A percentile compares a stretch with the other conserved stretches of the same genome.
These are phyloP conservation scores for Sclerotinia sclerotiorum DNA, from an alignment of 2,329 filamentous ascomycete species.

Conservation along the genomic window DNA sequence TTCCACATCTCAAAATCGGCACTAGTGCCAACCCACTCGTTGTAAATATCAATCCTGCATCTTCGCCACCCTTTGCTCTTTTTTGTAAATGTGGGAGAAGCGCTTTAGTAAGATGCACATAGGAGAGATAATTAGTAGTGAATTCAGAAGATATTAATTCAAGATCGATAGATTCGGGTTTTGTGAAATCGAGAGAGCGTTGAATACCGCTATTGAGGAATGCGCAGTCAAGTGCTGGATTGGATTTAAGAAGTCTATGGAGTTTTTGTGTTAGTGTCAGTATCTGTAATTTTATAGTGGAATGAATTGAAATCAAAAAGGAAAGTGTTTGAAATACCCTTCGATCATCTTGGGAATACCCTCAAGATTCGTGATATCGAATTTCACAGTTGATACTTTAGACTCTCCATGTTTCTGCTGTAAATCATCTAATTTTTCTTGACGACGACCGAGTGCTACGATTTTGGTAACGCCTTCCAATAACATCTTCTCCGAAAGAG, in stretches of 20 bases:
- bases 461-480: slow-evolving; percentile 49
- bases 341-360: slow-evolving; percentile 6
- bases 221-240: slow-evolving; percentile 38
- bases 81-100: slow-evolving; percentile 41
- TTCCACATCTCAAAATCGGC: slow-evolving; percentile 27
- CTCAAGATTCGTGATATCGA: slow-evolving; percentile 23
- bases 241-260: slow-evolving; percentile 8
- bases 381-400: background rate
- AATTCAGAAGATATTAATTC: slow-evolving; percentile 43
- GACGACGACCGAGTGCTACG: slow-evolving; percentile 54
- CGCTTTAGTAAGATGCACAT: slow-evolving; percentile 42
- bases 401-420: slow-evolving; percentile 37
- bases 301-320: background rate
- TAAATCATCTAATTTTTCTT: slow-evolving; percentile 45
- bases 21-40: slow-evolving; percentile 30
- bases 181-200: slow-evolving; percentile 30
- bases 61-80: background rate
- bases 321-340: background rate
- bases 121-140: slow-evolving; percentile 46
- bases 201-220: slow-evolving; percentile 41
- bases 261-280: background rate
- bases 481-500: slow-evolving; percentile 47
- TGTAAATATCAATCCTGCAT: slow-evolving; percentile 30
- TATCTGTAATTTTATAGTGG: background rate
- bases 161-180: slow-evolving; percentile 28